Base-by-base conservation (phyloP, 441 rosid genomes). In the Lepidium campestre region DNA sequence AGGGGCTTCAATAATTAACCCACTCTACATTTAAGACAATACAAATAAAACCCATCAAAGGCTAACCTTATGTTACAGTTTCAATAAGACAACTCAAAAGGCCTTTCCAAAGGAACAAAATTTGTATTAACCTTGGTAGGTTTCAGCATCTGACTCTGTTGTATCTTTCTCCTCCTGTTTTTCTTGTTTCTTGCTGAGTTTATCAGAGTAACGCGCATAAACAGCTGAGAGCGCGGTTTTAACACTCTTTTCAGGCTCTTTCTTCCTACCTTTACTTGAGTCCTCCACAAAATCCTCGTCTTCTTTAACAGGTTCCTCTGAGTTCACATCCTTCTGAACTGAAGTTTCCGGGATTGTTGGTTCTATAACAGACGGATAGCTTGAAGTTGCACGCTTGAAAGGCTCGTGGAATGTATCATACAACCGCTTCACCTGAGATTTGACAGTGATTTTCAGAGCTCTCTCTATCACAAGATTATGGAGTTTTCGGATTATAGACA, bases 391-490 rank as follows among this genome's bases (percentile, higher is more conserved):
- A 27, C 93, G 94, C 87, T 88, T 89, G 81, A 91, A 94, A 59
- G 99, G 99, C 67, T 94, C 98, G 27, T 94, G 98, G 78, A 94
- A 89, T 46, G 99, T 82, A 67, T 91, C 97, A 61, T 91, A 74
- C 80, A 94, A 78, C 70, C 97, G 85, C 72, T 82, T 94, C 52
- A 91, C 99, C 99, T 87, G 71, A 62, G 41, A 47, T 48, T 68
- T 62, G 4, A 20, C 35, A 56, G 12, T 62, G 22, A 55, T 34
- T 37, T 18, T 34, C 27, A 32, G 25, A 58, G 41, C 9, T 50
- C 18, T 19, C 9, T 50, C 18, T 19, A 10, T 49, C 42, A 61
- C 53, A 52, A 1, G 62, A 36, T 4, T 39, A 60, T 15, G 49
- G 15, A 57, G 13, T 2, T 65, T 22, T 52, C 0, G 7, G 49